Evolutionary conservation across 768 basidiomycete genomes (phyloP).

Genomic region (Mrakia blollopis): DNA sequence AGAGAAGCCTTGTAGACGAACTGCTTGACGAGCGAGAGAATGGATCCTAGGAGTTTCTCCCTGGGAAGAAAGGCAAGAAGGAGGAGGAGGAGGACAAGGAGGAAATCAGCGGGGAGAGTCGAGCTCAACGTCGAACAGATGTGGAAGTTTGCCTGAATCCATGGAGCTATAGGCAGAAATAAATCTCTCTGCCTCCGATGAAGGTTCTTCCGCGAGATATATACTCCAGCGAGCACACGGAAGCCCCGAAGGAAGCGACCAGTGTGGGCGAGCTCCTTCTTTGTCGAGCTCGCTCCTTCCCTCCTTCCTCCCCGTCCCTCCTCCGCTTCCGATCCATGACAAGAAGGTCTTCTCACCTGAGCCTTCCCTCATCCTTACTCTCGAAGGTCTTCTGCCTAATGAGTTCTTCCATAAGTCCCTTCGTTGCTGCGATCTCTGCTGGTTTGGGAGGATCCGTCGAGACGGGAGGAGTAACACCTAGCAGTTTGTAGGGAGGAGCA

Average conservation of each 20-base stretch:
- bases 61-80: conserved; percentile 47
- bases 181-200: no score
- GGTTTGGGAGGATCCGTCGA: conserved; percentile 42
- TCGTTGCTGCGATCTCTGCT: conserved; percentile 39
- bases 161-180: no score
- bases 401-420: conserved; percentile 78
- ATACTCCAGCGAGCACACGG: no score
- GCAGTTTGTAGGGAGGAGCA: conserved; percentile 19
- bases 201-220: no score
- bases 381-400: conserved; percentile 81
- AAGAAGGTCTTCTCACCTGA: conserved; percentile 58
- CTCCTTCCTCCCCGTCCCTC: neutral
- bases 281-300: neutral
- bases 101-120: neutral
- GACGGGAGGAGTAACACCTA: conserved; percentile 43
- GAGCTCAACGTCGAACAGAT: neutral
- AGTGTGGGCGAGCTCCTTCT: neutral
- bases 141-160: no score
- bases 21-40: conserved; percentile 82
- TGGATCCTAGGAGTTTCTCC: conserved; percentile 85
- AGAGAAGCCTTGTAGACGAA: conserved; percentile 83
- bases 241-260: no score
- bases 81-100: neutral
- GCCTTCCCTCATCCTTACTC: conserved; percentile 76
- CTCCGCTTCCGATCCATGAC: neutral